phyloP scores from a whole-genome alignment of 2,329 filamentous ascomycete species.

The Botrytis medusae region DNA sequence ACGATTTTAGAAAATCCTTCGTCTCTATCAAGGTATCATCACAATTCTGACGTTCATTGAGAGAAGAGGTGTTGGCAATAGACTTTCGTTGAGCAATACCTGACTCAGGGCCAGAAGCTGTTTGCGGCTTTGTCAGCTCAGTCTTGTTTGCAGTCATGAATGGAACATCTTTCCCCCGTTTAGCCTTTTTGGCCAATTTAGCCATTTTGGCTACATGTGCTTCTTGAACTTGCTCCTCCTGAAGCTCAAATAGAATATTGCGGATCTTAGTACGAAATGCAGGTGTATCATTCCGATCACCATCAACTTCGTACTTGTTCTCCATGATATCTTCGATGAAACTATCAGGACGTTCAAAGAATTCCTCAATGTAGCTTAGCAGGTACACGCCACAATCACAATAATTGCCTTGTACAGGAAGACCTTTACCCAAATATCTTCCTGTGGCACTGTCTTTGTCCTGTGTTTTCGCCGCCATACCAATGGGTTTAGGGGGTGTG shows the following conservation, averaged over 20 bases:
- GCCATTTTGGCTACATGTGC: neutral
- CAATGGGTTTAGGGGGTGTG: slow-evolving; percentile 40
- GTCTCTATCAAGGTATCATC: neutral
- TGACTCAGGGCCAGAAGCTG: slow-evolving; percentile 7
- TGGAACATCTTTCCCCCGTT: neutral
- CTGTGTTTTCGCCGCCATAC: slow-evolving; percentile 62
- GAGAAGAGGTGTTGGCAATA: too few relatives aligned
- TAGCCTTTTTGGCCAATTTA: neutral
- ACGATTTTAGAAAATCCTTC: neutral
- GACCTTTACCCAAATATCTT: slow-evolving; percentile 42
- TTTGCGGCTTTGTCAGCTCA: neutral
- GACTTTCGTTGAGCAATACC: slow-evolving; percentile 16
- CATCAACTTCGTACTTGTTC: slow-evolving; percentile 56
- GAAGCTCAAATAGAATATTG: slow-evolving; percentile 61
- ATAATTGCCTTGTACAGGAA: slow-evolving; percentile 80
- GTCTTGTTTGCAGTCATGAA: neutral
- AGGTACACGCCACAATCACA: slow-evolving; percentile 90
- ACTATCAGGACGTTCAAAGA: slow-evolving; percentile 69
- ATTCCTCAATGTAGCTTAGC: slow-evolving; percentile 79
- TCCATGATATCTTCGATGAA: slow-evolving; percentile 68
- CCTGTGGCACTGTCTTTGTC: neutral
- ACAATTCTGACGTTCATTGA: neutral
- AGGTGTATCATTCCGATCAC: slow-evolving; percentile 50
- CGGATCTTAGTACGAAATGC: slow-evolving; percentile 66
- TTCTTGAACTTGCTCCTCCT: slow-evolving; percentile 50